Base-by-base conservation (phyloP, 2,329 filamentous ascomycete species). In the Penicillium sp. region DNA sequence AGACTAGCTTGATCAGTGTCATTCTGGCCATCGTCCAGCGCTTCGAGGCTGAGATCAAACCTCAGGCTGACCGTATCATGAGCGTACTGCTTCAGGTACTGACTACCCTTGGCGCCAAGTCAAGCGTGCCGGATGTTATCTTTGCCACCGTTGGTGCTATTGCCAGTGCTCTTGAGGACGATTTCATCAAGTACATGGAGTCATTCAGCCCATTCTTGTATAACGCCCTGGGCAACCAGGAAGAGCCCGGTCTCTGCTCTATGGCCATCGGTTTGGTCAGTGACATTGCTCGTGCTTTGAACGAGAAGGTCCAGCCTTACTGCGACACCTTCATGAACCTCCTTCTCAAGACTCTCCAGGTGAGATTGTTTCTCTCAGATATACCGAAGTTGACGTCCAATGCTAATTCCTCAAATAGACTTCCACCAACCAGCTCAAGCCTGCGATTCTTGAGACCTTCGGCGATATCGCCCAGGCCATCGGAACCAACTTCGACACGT, bases 261-360 rank as follows among this genome's bases (percentile, higher is more conserved):
- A 96, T 97, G 88, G 93, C 94, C 68, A 97, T 99, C 75, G 94
- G 94, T 68, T 85, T 99, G 56, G 93, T 97, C 66, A 96, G 93
- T 75, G 94, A 99, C 73, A 94, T 99, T 68, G 93, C 92, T 52
- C 89, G 94, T 68, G 94, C 93, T 17, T 83, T 97, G 73, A 91
- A 92, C 73, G 88, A 92, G 73, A 90, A 89, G 75, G 90, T 93
- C 70, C 91, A 96, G 78, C 94, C 93, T 57, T 97, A 89, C 82
- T 99, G 94, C 77, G 94, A 99, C 70, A 86, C 88, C 65, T 97
- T 97, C 76, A 99, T 99, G 94, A 99, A 99, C 82, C 90, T 94
- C 73, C 82, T 99, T 58, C 85, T 99, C 62, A 93, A 91, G 81
- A 96, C 96, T 77, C 81, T 99, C 42, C 86, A 90, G 75, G 89